Evolutionary conservation across 164 flowering plant genomes (phyloP).

Genomic region (Vitis riparia): DNA sequence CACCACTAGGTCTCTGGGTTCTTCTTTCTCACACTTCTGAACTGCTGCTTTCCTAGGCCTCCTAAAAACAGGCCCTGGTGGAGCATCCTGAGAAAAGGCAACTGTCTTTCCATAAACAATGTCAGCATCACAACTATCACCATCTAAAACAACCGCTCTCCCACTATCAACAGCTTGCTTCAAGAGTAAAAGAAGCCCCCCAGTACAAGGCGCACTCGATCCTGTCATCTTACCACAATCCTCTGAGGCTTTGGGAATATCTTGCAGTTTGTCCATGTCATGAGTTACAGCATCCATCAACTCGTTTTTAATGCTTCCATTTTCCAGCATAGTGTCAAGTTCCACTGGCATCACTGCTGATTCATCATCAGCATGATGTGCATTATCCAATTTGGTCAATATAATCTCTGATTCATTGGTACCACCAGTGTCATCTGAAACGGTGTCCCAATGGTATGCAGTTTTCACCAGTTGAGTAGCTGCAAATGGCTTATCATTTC

Average conservation of each 20-base stretch:
- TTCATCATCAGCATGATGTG: constrained; percentile 4
- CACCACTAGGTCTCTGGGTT: constrained; percentile 16
- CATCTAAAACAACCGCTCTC: constrained; percentile 62
- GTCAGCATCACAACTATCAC: constrained; percentile 58
- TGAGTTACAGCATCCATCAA: constrained; percentile 7
- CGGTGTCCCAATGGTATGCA: neutral
- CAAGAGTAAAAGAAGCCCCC: constrained; percentile 46
- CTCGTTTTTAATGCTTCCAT: constrained; percentile 5
- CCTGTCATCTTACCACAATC: constrained; percentile 5
- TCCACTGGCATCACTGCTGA: neutral
- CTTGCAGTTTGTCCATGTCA: constrained; percentile 14
- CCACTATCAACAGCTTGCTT: constrained; percentile 75
- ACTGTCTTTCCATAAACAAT: constrained; percentile 54
- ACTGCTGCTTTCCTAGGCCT: constrained; percentile 28
- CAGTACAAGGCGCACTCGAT: constrained; percentile 25
- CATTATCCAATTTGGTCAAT: neutral
- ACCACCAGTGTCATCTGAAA: constrained; percentile 1
- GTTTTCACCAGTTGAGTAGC: constrained; percentile 5
- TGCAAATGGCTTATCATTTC: constrained; percentile 9
- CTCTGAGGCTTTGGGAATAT: constrained; percentile 12
- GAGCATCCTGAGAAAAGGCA: constrained; percentile 63
- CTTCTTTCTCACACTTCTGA: constrained; percentile 27
- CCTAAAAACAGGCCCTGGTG: constrained; percentile 66
- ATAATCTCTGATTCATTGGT: neutral
- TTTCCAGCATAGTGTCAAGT: constrained; percentile 12